Evolutionary conservation across 495 filamentous ascomycete species (phyloP).

Genomic region (Aspergillus affinis): DNA sequence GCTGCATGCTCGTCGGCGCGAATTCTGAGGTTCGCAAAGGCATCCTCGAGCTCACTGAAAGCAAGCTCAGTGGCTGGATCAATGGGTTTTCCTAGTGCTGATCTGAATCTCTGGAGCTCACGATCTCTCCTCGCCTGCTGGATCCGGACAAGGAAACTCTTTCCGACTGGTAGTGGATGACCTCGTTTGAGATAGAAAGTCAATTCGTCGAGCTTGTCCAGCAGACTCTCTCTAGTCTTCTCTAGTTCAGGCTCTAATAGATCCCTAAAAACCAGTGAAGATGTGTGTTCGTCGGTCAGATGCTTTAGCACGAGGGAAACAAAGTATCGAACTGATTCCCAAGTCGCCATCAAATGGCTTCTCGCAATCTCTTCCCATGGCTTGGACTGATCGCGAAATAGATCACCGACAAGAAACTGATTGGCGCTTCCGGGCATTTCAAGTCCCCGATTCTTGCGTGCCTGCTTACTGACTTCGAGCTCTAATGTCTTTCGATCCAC

Average conservation of each 20-base stretch:
- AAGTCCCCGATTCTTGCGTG: slow-evolving; percentile 31
- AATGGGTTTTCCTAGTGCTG: background rate
- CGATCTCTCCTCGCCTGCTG: slow-evolving; percentile 25
- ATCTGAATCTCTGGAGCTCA: slow-evolving; percentile 13
- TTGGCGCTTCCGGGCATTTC: slow-evolving; percentile 49
- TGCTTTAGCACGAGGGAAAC: slow-evolving; percentile 25
- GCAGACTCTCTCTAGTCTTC: slow-evolving; percentile 29
- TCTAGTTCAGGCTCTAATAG: slow-evolving; percentile 29
- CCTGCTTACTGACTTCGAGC: slow-evolving; percentile 16
- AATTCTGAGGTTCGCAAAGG: slow-evolving; percentile 4
- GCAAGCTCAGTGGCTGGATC: background rate
- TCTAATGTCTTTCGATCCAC: slow-evolving; percentile 18
- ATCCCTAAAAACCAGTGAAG: slow-evolving; percentile 20
- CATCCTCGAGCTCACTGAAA: slow-evolving; percentile 2
- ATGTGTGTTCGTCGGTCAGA: slow-evolving; percentile 33
- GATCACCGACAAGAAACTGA: slow-evolving; percentile 37
- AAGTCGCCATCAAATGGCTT: slow-evolving; percentile 23
- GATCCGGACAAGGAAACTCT: slow-evolving; percentile 34
- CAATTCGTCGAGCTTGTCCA: slow-evolving; percentile 43
- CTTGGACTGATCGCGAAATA: slow-evolving; percentile 44
- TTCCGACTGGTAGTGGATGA: slow-evolving; percentile 44
- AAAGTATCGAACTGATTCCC: slow-evolving; percentile 28
- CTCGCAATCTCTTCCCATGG: slow-evolving; percentile 37
- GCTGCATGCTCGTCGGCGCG: slow-evolving; percentile 19
- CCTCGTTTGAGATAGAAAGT: slow-evolving; percentile 42